These are phyloP conservation scores for Datura wrightii DNA, from an alignment of 257 asterid species.

Conservation along the genomic window DNA sequence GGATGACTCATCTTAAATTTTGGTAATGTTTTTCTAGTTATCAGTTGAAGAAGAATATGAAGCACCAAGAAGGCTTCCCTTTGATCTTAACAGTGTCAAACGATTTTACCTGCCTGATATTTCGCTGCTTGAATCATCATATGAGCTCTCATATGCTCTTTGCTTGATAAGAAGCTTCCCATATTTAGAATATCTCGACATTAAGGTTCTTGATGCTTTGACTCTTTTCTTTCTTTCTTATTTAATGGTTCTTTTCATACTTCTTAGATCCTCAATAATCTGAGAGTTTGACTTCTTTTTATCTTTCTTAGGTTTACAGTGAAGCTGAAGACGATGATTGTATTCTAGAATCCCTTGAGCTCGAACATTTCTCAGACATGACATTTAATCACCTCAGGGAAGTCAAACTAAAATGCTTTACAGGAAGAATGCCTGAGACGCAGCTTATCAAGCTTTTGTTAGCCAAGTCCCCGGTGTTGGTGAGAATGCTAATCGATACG, in stretches of 20 bases:
- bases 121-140: not conserved
- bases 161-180: slow-evolving; percentile 8
- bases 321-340: not conserved
- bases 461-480: not conserved
- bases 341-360: not conserved
- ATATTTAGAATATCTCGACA: not conserved
- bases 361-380: not conserved
- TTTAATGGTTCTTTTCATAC: too few species aligned
- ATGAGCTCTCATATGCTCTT: not conserved
- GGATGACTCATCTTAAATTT: not conserved
- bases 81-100: not conserved
- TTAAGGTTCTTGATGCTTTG: not conserved
- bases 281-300: not conserved
- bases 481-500: not conserved
- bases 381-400: slow-evolving; percentile 7
- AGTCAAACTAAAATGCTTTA: not conserved
- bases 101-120: not conserved
- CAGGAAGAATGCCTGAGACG: not conserved
- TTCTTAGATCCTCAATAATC: not conserved
- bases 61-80: not conserved
- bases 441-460: not conserved
- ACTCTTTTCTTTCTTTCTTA: not conserved
- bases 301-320: not conserved
- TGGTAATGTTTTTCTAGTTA: not conserved
- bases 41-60: not conserved